Base-by-base conservation (phyloP, 768 basidiomycete species). In the Mycena belliarum region DNA sequence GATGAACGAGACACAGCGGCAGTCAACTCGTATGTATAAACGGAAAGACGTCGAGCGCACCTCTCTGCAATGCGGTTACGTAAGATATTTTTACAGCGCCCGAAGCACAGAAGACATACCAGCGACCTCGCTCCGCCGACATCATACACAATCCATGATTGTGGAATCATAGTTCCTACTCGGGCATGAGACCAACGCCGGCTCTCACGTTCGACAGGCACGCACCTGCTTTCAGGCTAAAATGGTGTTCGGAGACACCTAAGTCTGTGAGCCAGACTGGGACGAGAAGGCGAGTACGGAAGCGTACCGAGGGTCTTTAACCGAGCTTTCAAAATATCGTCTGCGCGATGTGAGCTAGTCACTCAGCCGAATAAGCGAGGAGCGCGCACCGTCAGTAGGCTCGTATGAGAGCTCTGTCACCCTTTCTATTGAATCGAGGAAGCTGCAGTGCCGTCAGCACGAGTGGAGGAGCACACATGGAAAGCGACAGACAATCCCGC, bases 201-300 rank as follows among this genome's bases (percentile, higher is more conserved):
- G 6, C 29, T 32, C 7, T 32, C 38, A 20, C 38, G 49, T 11
- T n/a, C n/a, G 33, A n/a, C n/a, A 33, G 25, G 29, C 0, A 48
- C 72, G 33, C 52, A 76, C 75, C 73, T 3, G 64, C 61, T 41
- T 65, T 80, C 69, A 84, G 76, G 57, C 73, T 74, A 59, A 84
- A 84, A 47, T 76, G 77, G 66, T 84, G 80, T 65, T 84, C 83
- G 6, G 80, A 79, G n/a, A 83, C 83, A 6, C 83, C 82, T 23
- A 76, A 9, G 25, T 32, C 29, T 41, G 41, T 53, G 18, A 59
- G n/a, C 21, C 12, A 33, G 3, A 12, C 11, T 9, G 1, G 1
- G 26, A 21, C 10, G 14, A 26, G n/a, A 20, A 9, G 24, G 10
- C 37, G 40, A 35, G 29, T 32, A 32, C 12, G 29, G 21, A n/a